phyloP scores from a whole-genome alignment of 2,329 filamentous ascomycete species.

The Hawksworthiomyces lignivorus region DNA sequence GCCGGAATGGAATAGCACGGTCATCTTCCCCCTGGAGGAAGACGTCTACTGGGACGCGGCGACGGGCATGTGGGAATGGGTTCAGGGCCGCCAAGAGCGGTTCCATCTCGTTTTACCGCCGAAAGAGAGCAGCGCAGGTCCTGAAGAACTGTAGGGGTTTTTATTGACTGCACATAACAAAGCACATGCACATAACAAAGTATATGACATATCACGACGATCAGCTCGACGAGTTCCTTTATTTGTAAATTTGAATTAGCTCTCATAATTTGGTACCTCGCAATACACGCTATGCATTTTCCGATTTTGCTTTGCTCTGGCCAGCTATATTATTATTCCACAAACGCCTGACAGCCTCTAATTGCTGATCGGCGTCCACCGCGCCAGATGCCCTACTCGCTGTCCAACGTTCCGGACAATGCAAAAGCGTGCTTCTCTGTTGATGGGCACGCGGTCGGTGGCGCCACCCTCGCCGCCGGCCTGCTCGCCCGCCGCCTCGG shows the following conservation, averaged over 20 bases:
- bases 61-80: conserved; percentile 37
- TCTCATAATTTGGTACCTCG: no score
- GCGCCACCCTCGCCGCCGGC: conserved; percentile 15
- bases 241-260: no score
- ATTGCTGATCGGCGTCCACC: conserved; percentile 14
- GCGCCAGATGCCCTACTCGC: conserved; percentile 66
- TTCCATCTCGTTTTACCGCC: conserved; percentile 25
- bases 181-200: no score
- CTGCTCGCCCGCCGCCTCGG: conserved; percentile 11
- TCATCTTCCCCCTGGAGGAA: conserved; percentile 41
- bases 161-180: no score
- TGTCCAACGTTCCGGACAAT: conserved; percentile 78
- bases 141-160: conserved; percentile 3
- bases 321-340: no score
- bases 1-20: conserved; percentile 34
- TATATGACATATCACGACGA: no score
- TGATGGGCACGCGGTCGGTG: conserved; percentile 9
- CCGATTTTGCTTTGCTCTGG: no score
- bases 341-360: no score
- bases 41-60: conserved; percentile 39
- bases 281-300: no score
- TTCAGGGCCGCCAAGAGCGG: conserved; percentile 38
- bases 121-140: background rate
- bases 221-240: no score
- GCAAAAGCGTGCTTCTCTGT: conserved; percentile 50